Evolutionary conservation across 2,329 filamentous ascomycete species (phyloP), one percentile per base, ranked within the genome.

Genomic region (Huntiella abstrusa): DNA sequence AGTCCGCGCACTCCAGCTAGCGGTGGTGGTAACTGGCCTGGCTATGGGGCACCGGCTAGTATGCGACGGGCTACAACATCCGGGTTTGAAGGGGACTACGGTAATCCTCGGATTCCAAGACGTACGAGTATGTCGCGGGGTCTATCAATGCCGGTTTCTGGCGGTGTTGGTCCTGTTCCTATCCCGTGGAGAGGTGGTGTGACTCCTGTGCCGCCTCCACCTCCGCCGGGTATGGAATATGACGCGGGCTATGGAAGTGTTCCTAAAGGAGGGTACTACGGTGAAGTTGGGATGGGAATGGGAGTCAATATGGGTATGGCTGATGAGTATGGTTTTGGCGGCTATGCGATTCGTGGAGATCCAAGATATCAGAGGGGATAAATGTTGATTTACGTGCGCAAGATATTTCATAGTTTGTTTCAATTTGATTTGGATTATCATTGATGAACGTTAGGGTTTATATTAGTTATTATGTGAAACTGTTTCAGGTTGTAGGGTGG

Each of bases 121-220:
- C 39, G 48, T 8, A 41, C 41, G 19, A 49, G 48, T 33, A 47
- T 49, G 5, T 46, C 48, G 5, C 43, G 48, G 7, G 37, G 41
- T 5, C 39, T 46, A 11, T 15, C 40, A 11, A 46, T 46, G 28
- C 47, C 43, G 33, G 41, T 41, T 13, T 11, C 28, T n/a, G 15
- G 43, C 15, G 35, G 19, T 36, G 33, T 41, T 3, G 40, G 40
- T 4, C 40, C 40, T 15, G 22, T 49, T 19, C 33, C 47, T 33
- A 41, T 41, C 37, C 33, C 43, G 13, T 38, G 28, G 17, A 37
- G 33, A 15, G 33, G 33, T 10, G 22, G 22, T 28, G 22, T 28
- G 22, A 1, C 22, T 28, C 22, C 22, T 28, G 22, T 10, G 22
- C 22, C 22, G 35, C 22, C 16, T 8, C 15, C 36, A 41, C 32